phyloP scores from a whole-genome alignment of 2,329 filamentous ascomycete species.

The Pestalotiopsis sp. region DNA sequence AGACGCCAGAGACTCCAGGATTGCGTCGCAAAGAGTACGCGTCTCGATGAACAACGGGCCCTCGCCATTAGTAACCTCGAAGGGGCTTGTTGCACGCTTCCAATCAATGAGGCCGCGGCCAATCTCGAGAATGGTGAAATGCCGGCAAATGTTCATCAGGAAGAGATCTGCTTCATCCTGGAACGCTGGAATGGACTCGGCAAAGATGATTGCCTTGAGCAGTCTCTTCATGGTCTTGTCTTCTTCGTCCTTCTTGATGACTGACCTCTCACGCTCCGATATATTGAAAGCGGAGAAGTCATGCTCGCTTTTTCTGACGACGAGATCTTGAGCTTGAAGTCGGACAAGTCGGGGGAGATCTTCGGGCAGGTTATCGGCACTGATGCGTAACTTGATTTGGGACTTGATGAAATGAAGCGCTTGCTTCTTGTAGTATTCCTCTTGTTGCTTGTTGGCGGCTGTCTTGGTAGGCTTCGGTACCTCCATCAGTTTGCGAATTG shows the following conservation, averaged over 20 bases:
- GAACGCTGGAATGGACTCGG: conserved; percentile 80
- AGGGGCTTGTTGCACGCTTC: conserved; percentile 76
- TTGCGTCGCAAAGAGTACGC: conserved; percentile 83
- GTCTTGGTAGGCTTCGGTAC: conserved; percentile 64
- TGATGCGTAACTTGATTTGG: conserved; percentile 89
- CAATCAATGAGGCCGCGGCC: conserved; percentile 81
- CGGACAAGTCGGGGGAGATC: conserved; percentile 84
- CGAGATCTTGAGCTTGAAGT: conserved; percentile 85
- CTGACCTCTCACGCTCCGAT: conserved; percentile 80
- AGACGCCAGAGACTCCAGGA: conserved; percentile 87
- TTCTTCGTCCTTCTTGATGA: conserved; percentile 83
- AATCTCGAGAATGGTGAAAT: conserved; percentile 89
- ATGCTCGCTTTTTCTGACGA: conserved; percentile 71
- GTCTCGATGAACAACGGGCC: conserved; percentile 86
- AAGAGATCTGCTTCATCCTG: conserved; percentile 76
- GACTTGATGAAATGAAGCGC: conserved; percentile 85
- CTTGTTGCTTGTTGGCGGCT: conserved; percentile 60
- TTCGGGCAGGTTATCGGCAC: conserved; percentile 84
- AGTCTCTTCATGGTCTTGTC: conserved; percentile 83
- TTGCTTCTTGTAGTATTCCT: conserved; percentile 90
- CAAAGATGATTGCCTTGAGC: conserved; percentile 85
- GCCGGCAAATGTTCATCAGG: conserved; percentile 79
- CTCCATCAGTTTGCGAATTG: conserved; percentile 87
- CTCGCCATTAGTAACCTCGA: conserved; percentile 85
- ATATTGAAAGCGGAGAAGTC: conserved; percentile 72